A percentile compares a stretch with the other conserved stretches of the same genome.
These are phyloP conservation scores for Colletotrichum acutatum DNA, from an alignment of 2,329 filamentous ascomycete genomes.

Conservation along the genomic window DNA sequence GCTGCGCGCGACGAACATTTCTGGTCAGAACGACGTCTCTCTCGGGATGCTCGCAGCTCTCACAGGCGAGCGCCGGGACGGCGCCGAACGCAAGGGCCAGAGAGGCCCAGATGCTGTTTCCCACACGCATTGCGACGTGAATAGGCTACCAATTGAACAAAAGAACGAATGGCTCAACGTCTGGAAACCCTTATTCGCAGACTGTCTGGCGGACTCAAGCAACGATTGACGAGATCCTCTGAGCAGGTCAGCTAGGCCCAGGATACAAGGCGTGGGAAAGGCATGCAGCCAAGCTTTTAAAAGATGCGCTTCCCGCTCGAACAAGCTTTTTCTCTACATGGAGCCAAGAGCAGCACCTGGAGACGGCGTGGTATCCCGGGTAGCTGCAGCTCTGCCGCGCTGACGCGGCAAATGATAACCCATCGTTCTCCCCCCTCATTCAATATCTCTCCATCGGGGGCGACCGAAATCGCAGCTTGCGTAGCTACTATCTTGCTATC, in stretches of 20 bases:
- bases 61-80: neutral
- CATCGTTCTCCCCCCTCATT: neutral
- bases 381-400: neutral
- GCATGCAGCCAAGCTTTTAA: constrained; percentile 26
- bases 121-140: constrained; percentile 16
- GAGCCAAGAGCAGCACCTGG: neutral
- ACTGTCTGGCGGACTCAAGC: neutral
- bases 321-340: constrained; percentile 16
- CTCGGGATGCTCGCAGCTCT: constrained; percentile 28
- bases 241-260: neutral
- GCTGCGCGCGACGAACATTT: constrained; percentile 61
- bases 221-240: neutral
- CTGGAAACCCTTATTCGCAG: neutral
- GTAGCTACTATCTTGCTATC: neutral
- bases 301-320: neutral
- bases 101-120: neutral
- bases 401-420: constrained; percentile 12
- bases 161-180: neutral
- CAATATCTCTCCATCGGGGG: neutral
- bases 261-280: neutral
- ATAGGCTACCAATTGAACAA: neutral
- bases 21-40: constrained; percentile 22
- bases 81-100: neutral
- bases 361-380: too few relatives aligned
- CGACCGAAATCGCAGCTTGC: neutral